Conservation (phyloP, 441 rosid species). For the Erysimum pusillum region DNA sequence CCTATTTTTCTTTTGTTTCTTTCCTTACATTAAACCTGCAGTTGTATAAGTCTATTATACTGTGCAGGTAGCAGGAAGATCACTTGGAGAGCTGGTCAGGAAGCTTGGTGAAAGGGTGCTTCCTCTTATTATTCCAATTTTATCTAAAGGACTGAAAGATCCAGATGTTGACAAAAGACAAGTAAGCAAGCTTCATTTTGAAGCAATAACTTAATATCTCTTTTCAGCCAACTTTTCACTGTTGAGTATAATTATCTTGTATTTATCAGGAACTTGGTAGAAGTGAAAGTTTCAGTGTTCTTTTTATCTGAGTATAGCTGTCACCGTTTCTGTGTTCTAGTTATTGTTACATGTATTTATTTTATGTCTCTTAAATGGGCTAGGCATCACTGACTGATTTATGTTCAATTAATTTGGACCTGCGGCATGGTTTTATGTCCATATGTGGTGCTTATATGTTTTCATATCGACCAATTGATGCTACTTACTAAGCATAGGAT, state of each 20-base stretch:
- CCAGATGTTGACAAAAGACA: conserved; percentile 93
- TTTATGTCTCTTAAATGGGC: conserved; percentile 18
- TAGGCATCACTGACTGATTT: conserved; percentile 18
- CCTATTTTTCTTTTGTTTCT: conserved; percentile 27
- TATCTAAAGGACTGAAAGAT: conserved; percentile 85
- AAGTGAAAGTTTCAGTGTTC: conserved; percentile 13
- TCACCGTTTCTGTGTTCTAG: conserved; percentile 9
- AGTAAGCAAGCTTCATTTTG: conserved; percentile 65
- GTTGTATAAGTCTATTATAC: conserved; percentile 20
- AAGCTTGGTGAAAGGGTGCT: conserved; percentile 99
- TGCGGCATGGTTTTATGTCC: conserved; percentile 27
- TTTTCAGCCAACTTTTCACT: background rate
- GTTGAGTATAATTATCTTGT: background rate
- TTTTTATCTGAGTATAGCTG: conserved; percentile 11
- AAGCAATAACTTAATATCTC: conserved; percentile 7
- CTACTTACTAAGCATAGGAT: conserved; percentile 7
- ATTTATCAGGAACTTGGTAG: conserved; percentile 9
- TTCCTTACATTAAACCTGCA: background rate
- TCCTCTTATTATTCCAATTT: conserved; percentile 95
- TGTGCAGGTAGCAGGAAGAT: conserved; percentile 90
- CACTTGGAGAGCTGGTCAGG: conserved; percentile 98
- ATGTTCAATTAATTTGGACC: conserved; percentile 24
- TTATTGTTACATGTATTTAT: conserved; percentile 21
- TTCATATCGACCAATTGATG: conserved; percentile 21
- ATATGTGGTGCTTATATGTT: conserved; percentile 15